These are phyloP conservation scores for Geosiphon pyriformis DNA, from an alignment of 192 early-diverging fungal genomes.

Conservation along the genomic window DNA sequence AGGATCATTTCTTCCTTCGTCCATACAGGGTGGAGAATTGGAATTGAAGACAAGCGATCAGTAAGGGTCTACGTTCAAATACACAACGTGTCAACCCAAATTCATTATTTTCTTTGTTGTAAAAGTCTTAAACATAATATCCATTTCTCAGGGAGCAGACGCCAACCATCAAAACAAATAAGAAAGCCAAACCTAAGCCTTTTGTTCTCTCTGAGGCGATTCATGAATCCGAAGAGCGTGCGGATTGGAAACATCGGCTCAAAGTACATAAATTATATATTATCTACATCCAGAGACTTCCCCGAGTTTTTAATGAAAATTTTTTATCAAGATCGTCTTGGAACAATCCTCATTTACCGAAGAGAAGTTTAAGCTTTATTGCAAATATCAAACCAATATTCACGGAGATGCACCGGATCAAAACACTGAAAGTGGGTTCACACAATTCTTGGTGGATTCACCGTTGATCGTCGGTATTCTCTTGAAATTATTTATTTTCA, in stretches of 20 bases:
- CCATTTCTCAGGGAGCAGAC: background rate
- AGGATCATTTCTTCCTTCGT: constrained; percentile 26
- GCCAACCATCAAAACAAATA: constrained; percentile 3
- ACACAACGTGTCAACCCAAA: no score
- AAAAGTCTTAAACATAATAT: background rate
- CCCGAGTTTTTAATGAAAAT: constrained; percentile 1
- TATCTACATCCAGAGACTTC: background rate
- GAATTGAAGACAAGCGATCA: background rate
- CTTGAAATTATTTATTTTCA: background rate
- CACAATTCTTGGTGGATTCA: constrained; percentile 68
- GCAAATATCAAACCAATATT: constrained; percentile 74
- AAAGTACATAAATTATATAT: constrained; percentile 22
- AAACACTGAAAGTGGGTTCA: constrained; percentile 45
- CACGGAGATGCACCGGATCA: constrained; percentile 66
- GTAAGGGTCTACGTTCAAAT: no score
- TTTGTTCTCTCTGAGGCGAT: constrained; percentile 22
- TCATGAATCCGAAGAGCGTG: constrained; percentile 27
- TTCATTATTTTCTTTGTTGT: background rate
- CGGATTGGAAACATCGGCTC: constrained; percentile 34
- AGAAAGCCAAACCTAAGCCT: constrained; percentile 34
- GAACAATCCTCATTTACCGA: constrained; percentile 63
- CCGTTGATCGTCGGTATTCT: constrained; percentile 52
- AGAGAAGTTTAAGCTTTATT: constrained; percentile 73
- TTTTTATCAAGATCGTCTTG: constrained; percentile 48
- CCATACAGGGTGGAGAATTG: background rate